These are phyloP conservation scores for Ceratocystis eucalypticola DNA, from an alignment of 2,329 filamentous ascomycete species.

Conservation along the genomic window DNA sequence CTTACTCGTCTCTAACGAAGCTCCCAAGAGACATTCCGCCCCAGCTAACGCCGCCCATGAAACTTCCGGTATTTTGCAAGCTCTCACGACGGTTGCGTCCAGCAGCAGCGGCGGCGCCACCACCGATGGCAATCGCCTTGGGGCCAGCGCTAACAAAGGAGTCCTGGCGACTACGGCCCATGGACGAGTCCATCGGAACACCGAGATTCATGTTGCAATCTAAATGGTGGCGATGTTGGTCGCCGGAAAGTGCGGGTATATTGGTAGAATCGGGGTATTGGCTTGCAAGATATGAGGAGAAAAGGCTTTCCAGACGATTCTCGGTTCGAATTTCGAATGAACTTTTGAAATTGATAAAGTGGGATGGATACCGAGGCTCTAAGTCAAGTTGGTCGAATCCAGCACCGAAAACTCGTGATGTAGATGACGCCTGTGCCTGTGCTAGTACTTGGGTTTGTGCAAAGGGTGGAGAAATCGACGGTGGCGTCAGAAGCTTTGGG, in stretches of 20 bases:
- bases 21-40: conserved; percentile 91
- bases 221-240: conserved; percentile 23
- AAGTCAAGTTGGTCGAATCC: neutral
- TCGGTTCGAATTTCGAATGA: neutral
- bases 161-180: conserved; percentile 47
- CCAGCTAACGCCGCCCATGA: conserved; percentile 86
- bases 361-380: neutral
- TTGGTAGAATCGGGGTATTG: neutral
- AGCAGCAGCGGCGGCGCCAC: conserved; percentile 46
- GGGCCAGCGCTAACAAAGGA: conserved; percentile 52
- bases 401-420: conserved; percentile 3
- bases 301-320: neutral
- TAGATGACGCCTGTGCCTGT: neutral
- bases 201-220: conserved; percentile 44
- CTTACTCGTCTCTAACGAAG: conserved; percentile 97
- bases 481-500: conserved; percentile 4
- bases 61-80: conserved; percentile 40
- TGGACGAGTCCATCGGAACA: conserved; percentile 41
- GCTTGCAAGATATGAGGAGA: neutral
- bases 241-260: neutral
- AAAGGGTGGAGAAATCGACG: conserved; percentile 2
- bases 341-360: neutral
- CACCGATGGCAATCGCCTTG: conserved; percentile 54
- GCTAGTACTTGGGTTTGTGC: neutral
- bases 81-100: conserved; percentile 47